Base-by-base conservation (phyloP, 2,329 filamentous ascomycete genomes). In the Ophiostoma ulmi region DNA sequence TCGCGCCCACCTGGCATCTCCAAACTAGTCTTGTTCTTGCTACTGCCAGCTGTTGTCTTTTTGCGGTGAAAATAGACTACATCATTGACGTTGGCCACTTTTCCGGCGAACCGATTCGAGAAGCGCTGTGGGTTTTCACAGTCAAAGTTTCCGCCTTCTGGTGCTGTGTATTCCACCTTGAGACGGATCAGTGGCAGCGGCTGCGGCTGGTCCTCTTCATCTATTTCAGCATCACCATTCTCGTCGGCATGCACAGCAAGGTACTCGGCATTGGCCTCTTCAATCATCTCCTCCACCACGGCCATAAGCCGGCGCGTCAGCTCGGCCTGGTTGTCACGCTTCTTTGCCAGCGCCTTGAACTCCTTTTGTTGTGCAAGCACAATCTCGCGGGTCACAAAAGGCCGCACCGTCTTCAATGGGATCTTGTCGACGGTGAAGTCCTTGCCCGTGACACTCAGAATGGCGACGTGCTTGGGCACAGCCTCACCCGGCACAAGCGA, bases 81-180 rank as follows among this genome's bases (percentile, higher is more conserved):
- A 75, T 99, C 95, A 75, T 94, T 96, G 11, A 90, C 89, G 77
- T 99, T 99, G 72, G 95, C 95, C 0, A 99, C 94, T 76, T 88
- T 91, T n/a, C 89, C 91, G 1, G 91, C 86, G 75, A 98, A 99
- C 2, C 93, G 87, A 78, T 97, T 97, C 0, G 94, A 98, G 77
- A 98, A 97, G 10, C 95, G 89, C 78, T 98, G 95, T 0, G 95
- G 94, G 73, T 99, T 99, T 78, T 98, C 95, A 74, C 91, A 90
- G 75, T 98, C 92, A 76, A 93, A 99, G 48, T 88, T 87, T 17
- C 93, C 91, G 4, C 93, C 93, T 64, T 96, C 92, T 0, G 91
- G 91, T 0, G 93, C 89, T 0, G 92, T 91, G 74, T 93, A 95
- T 76, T 99, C 95, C 0, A 99, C 94, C 73, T 94, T 93, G 20